Evolutionary conservation across 306 rosid genomes (phyloP).

Genomic region (Vigna unguiculata): DNA sequence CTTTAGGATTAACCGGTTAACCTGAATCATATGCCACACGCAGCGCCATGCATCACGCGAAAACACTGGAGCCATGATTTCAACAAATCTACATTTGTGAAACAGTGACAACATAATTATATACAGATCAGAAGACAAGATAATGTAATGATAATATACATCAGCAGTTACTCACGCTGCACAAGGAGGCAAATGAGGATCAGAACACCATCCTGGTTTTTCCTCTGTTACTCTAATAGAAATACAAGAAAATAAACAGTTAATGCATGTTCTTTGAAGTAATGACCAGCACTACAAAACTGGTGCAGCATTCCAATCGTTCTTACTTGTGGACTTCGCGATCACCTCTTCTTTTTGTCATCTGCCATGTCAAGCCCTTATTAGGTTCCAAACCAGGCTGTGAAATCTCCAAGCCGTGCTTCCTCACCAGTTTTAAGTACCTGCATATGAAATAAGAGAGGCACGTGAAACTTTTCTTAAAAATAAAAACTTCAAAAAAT

Average conservation of each 20-base stretch:
- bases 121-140: conserved; percentile 6
- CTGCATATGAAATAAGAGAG: conserved; percentile 50
- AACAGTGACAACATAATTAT: conserved; percentile 19
- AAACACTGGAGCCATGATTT: conserved; percentile 99
- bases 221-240: conserved; percentile 74
- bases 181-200: conserved; percentile 96
- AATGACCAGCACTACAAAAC: conserved; percentile 23
- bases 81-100: conserved; percentile 73
- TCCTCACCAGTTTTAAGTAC: conserved; percentile 81
- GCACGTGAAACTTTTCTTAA: conserved; percentile 18
- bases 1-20: conserved; percentile 56
- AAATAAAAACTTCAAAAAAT: background rate
- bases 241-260: conserved; percentile 34
- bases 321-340: conserved; percentile 96
- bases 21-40: conserved; percentile 99
- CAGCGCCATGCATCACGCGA: conserved; percentile 99
- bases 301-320: background rate
- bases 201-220: conserved; percentile 95
- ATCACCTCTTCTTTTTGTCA: conserved; percentile 94
- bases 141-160: conserved; percentile 23
- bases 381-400: conserved; percentile 98
- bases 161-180: conserved; percentile 77
- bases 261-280: conserved; percentile 21
- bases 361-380: conserved; percentile 92
- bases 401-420: conserved; percentile 97